Evolutionary conservation across 2,329 filamentous ascomycete species (phyloP).

Genomic region (Alternaria sp.): DNA sequence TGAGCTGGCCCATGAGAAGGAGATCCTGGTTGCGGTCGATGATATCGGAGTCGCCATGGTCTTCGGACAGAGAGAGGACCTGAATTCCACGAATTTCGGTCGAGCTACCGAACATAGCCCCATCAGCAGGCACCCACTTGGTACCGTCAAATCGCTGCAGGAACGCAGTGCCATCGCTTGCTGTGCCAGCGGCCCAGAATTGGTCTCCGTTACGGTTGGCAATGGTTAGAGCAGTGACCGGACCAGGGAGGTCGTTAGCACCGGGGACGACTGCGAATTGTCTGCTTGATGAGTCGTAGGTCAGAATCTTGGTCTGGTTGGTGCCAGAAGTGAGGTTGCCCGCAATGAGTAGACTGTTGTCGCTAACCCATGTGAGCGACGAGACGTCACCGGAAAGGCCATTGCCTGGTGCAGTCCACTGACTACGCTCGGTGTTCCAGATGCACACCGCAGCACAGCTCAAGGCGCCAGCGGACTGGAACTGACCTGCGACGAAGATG

Average conservation of each 20-base stretch:
- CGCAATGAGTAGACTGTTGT: slow-evolving; percentile 74
- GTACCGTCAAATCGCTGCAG: slow-evolving; percentile 82
- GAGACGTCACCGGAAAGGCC: slow-evolving; percentile 74
- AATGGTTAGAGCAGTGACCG: slow-evolving; percentile 75
- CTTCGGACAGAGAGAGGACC: slow-evolving; percentile 72
- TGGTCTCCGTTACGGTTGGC: slow-evolving; percentile 74
- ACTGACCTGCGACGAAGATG: slow-evolving; percentile 86
- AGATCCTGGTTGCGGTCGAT: slow-evolving; percentile 73
- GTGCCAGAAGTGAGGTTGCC: slow-evolving; percentile 75
- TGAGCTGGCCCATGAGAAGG: slow-evolving; percentile 83
- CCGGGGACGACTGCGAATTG: slow-evolving; percentile 69
- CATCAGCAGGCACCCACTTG: slow-evolving; percentile 69
- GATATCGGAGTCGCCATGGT: slow-evolving; percentile 69
- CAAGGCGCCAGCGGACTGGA: slow-evolving; percentile 81
- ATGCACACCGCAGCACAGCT: slow-evolving; percentile 83
- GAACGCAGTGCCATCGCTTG: slow-evolving; percentile 71
- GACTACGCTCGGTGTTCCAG: slow-evolving; percentile 71
- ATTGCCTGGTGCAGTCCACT: slow-evolving; percentile 82
- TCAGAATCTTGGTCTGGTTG: slow-evolving; percentile 71
- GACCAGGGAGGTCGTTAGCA: slow-evolving; percentile 75
- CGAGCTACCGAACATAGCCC: slow-evolving; percentile 62
- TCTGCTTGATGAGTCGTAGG: slow-evolving; percentile 72
- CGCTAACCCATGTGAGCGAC: slow-evolving; percentile 76
- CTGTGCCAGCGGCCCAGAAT: slow-evolving; percentile 82
- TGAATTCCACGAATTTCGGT: slow-evolving; percentile 82